These are phyloP conservation scores for Pseudogymnoascus sp. DNA, from an alignment of 2,329 filamentous ascomycete species.

Conservation along the genomic window DNA sequence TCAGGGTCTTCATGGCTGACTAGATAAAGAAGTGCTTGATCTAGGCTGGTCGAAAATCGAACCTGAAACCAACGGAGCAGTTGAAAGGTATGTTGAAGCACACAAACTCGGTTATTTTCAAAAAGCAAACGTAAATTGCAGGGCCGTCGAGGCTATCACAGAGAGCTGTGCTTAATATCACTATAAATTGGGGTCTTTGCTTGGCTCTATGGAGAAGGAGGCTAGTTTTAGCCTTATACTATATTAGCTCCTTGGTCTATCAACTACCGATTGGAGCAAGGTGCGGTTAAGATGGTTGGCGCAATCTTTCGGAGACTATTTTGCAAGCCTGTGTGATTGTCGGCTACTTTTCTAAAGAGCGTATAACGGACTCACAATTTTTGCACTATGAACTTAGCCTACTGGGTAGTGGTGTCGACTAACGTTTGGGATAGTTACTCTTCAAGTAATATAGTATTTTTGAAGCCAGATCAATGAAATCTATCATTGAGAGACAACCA, in stretches of 20 bases:
- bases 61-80: not conserved
- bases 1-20: not conserved
- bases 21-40: not conserved
- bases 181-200: not conserved
- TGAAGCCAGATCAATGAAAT: not conserved
- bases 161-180: not conserved
- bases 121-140: not conserved
- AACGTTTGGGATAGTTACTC: not conserved
- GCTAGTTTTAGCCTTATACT: not conserved
- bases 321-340: not conserved
- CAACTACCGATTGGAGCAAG: not conserved
- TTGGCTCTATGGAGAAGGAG: conserved; percentile 1
- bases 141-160: not conserved
- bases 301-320: not conserved
- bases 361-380: not conserved
- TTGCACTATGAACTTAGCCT: not conserved
- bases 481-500: not conserved
- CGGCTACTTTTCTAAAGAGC: not conserved
- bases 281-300: not conserved
- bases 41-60: not conserved
- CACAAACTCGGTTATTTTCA: not conserved
- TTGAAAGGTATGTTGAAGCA: not conserved
- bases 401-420: not conserved
- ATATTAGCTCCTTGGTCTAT: not conserved
- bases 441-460: not conserved